These are phyloP conservation scores for Pseudocohnilembus persalinus DNA, from an alignment of 169 alveolate genomes.

Conservation along the genomic window DNA sequence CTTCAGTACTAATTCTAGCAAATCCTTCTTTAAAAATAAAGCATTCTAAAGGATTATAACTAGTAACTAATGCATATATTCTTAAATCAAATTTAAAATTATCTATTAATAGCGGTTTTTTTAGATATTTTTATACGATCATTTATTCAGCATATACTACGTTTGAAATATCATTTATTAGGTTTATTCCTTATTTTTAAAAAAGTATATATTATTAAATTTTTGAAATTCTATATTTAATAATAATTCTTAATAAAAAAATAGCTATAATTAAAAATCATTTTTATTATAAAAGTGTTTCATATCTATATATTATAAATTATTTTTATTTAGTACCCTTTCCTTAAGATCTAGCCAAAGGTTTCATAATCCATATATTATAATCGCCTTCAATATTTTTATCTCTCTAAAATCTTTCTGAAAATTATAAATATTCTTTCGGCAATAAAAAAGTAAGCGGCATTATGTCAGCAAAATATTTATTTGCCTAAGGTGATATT, in stretches of 20 bases:
- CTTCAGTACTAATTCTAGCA: constrained; percentile 77
- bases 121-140: constrained; percentile 75
- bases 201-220: too few relatives aligned
- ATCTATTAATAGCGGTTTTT: constrained; percentile 74
- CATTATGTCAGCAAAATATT: constrained; percentile 69
- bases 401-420: constrained; percentile 63
- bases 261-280: too few relatives aligned
- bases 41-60: constrained; percentile 80
- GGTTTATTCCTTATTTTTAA: too few relatives aligned
- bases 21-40: constrained; percentile 87
- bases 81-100: constrained; percentile 80
- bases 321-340: too few relatives aligned
- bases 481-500: constrained; percentile 50
- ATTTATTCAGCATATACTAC: constrained; percentile 79
- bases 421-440: constrained; percentile 76
- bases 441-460: constrained; percentile 85
- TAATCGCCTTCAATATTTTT: constrained; percentile 66
- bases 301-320: too few relatives aligned
- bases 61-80: constrained; percentile 81
- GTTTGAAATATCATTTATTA: constrained; percentile 74
- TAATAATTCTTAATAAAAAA: too few relatives aligned
- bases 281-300: too few relatives aligned
- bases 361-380: constrained; percentile 85
- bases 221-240: too few relatives aligned
- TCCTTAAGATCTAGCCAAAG: constrained; percentile 86